Conservation (phyloP, 2,329 filamentous ascomycete species). For the Fonsecaea erecta region DNA sequence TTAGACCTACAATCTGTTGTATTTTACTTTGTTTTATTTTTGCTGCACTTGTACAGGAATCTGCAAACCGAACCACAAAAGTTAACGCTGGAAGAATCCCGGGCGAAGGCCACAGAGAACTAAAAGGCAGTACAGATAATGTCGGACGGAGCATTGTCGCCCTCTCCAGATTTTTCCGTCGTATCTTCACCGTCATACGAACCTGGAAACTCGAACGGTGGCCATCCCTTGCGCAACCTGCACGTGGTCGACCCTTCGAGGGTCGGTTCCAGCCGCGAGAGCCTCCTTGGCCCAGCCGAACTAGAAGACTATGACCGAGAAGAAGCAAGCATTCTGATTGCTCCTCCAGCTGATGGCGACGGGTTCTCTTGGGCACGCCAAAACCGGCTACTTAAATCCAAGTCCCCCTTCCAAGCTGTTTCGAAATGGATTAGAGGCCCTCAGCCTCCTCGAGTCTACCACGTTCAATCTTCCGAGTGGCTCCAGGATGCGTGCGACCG, state of each 20-base stretch:
- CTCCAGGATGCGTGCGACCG: slow-evolving; percentile 11
- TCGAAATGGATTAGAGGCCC: slow-evolving; percentile 7
- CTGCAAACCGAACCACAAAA: neutral
- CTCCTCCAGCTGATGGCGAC: neutral
- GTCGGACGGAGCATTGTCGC: neutral
- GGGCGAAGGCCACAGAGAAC: neutral
- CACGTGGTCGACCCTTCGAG: neutral
- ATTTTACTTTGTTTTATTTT: neutral
- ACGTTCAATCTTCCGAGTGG: slow-evolving; percentile 13
- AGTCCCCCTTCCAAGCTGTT: neutral
- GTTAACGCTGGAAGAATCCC: neutral
- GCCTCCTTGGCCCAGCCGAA: neutral
- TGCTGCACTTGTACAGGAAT: neutral
- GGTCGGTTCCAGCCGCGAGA: neutral
- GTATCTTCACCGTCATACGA: neutral
- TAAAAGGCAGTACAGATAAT: neutral
- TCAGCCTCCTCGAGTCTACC: slow-evolving; percentile 2
- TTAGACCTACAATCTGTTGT: neutral
- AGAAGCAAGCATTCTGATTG: slow-evolving; percentile 1
- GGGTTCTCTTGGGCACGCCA: neutral
- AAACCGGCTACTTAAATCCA: neutral
- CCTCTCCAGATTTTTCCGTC: neutral
- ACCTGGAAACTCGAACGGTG: neutral
- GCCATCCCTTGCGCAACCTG: neutral
- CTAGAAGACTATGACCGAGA: neutral